Base-by-base conservation (phyloP, 805 yeast species). In the Pichia phayaonensis region DNA sequence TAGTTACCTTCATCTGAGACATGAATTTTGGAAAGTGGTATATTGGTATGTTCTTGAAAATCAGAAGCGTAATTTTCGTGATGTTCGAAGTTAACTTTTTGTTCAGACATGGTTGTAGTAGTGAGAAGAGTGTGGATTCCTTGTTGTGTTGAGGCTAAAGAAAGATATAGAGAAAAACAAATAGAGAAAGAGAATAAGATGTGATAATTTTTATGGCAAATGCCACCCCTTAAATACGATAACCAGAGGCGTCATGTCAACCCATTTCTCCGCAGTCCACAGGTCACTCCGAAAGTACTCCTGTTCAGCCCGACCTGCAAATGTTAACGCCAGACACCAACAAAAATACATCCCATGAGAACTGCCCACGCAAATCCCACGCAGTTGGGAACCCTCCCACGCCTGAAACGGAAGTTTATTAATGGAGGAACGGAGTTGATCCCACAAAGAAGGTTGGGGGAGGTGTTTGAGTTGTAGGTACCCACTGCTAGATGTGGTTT, bases 1-100 rank as follows among this genome's bases (percentile, higher is more conserved):
- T 79, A 82, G 42, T 84, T 85, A 44, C 80, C 80, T 57, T 80
- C 82, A n/a, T 18, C 10, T 1, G 47, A 45, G 31, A 27, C 27
- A 24, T 40, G 27, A 40, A 46, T 26, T 34, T 46, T n/a, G 1
- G 48, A 39, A 6, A 39, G 8, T 20, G 34, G 21, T 13, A 46
- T 10, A 11, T 39, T 26, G 2, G 44, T 18, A 38, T 36, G 29
- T n/a, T 45, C 11, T 20, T 11, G 13, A 20, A 12, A 10, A 24
- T 27, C 16, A 16, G 15, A 15, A 15, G 38, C 2, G 6, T 16
- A 20, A 31, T 44, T 31, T 38, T 40, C 49, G 8, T 23, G 40
- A 21, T 46, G 49, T 38, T 45, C 47, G 12, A 21, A n/a, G 22
- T 18, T 38, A 12, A 22, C 11, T 22, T 45, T 45, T 23, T 13